phyloP scores from a whole-genome alignment of 768 basidiomycete species.

The Mycena alexandri region DNA sequence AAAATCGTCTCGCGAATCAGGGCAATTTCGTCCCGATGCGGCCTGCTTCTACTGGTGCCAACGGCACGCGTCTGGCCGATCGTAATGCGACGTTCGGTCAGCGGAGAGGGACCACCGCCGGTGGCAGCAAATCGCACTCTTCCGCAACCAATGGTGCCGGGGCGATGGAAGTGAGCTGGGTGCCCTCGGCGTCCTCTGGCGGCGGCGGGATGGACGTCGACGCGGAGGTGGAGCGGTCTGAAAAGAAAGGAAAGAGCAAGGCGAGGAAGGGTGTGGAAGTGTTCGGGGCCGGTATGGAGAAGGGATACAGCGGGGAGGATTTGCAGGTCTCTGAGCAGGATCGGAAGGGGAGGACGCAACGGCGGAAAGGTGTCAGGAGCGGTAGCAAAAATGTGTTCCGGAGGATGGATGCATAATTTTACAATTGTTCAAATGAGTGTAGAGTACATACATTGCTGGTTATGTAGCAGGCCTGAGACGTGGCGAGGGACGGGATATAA shows the following conservation, averaged over 20 bases:
- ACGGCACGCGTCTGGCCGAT: conserved; percentile 48
- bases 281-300: conserved; percentile 93
- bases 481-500: not conserved
- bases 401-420: conserved; percentile 22
- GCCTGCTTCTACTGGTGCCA: conserved; percentile 50
- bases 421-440: conserved; percentile 19
- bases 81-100: conserved; percentile 79
- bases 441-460: conserved; percentile 5
- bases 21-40: conserved; percentile 78
- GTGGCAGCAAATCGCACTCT: conserved; percentile 36
- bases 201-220: conserved; percentile 35
- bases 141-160: conserved; percentile 38
- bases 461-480: not conserved
- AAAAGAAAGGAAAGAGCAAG: conserved; percentile 49
- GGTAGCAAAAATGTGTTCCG: conserved; percentile 89
- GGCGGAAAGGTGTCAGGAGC: conserved; percentile 85
- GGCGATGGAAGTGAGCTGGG: conserved; percentile 85
- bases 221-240: conserved; percentile 49
- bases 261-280: conserved; percentile 74
- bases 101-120: conserved; percentile 57
- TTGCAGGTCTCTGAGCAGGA: conserved; percentile 72
- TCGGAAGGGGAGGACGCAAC: conserved; percentile 81
- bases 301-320: conserved; percentile 67
- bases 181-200: conserved; percentile 64
- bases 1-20: conserved; percentile 59